Evolutionary conservation across 805 yeast genomes (phyloP).

Genomic region (Ogataea salicorniae): DNA sequence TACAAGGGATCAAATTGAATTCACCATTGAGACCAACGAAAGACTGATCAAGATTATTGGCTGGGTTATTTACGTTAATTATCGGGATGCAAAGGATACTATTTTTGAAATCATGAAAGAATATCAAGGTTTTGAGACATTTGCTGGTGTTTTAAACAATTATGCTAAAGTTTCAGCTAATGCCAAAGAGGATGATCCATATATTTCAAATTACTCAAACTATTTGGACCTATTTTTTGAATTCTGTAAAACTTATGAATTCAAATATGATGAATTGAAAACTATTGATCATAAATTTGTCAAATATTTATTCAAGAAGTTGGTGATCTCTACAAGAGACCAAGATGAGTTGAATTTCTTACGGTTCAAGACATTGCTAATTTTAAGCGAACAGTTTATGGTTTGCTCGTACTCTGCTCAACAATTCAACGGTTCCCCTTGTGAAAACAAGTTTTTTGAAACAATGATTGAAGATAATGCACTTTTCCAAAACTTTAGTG

Average conservation of each 20-base stretch:
- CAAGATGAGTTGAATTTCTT: constrained; percentile 59
- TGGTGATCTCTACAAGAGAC: constrained; percentile 37
- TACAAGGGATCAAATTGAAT: constrained; percentile 16
- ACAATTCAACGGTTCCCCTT: constrained; percentile 13
- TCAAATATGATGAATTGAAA: constrained; percentile 37
- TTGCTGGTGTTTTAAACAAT: constrained; percentile 27
- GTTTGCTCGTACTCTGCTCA: constrained; percentile 40
- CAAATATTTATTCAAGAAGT: constrained; percentile 40
- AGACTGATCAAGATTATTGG: constrained; percentile 29
- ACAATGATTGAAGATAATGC: constrained; percentile 42
- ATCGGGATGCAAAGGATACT: constrained; percentile 16
- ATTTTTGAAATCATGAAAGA: constrained; percentile 43
- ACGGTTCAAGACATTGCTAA: constrained; percentile 64
- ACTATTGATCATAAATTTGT: constrained; percentile 41
- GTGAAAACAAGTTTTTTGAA: constrained; percentile 48
- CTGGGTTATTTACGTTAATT: constrained; percentile 26
- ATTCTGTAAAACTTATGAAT: constrained; percentile 45
- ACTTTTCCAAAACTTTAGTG: constrained; percentile 51
- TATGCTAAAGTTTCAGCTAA: constrained; percentile 34
- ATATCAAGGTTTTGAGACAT: constrained; percentile 46
- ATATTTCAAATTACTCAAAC: constrained; percentile 18
- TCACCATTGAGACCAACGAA: constrained; percentile 23
- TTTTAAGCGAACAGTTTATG: constrained; percentile 85
- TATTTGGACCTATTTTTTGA: constrained; percentile 51
- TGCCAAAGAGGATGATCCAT: constrained; percentile 29